Evolutionary conservation across 805 yeast genomes (phyloP), one percentile per base, ranked within the genome.

Genomic region (Barnettozyma wickerhamii): DNA sequence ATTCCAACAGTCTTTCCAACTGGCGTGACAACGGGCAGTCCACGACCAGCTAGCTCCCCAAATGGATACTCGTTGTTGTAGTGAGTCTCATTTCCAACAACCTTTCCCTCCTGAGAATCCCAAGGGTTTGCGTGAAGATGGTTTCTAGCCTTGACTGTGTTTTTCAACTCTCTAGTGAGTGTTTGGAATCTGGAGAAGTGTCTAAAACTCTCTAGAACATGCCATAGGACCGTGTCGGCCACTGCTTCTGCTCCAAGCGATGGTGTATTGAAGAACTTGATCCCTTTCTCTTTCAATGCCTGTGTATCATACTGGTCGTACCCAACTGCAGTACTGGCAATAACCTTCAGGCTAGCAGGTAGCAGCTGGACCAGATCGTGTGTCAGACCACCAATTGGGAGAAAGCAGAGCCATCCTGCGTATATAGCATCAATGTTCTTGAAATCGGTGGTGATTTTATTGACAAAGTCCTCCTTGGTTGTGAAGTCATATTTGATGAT

Each of bases 181-280:
- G 42, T 42, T 37, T 63, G 65, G 40, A 67, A 69, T 21, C 63
- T 51, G 6, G 68, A 62, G 52, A 71, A 77, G 49, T 68, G 68
- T 45, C 87, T 64, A 60, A 77, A 80, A 4, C 75, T 66, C 35
- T 72, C 71, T 44, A 80, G 54, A 1, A 79, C 64, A 47, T 74
- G 74, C 69, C 72, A 79, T 48, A 80, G 56, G 2, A 73, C 84
- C 46, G 77, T 66, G 48, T 81, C 86, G 3, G 84, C 84, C 13
- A 81, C 86, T 17, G 81, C 81, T 33, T 72, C 77, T 4, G 81
- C 75, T 0, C 78, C 79, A 13, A 56, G 38, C 3, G 62, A 44
- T 56, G 76, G 63, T 36, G 66, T 62, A 50, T 77, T 74, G 48
- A 74, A 74, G 45, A 80, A 56, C 27, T 58, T 50, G 19, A 79